A percentile compares a stretch with the other conserved stretches of the same genome.
These are phyloP conservation scores for Pleurozium schreberi DNA, from an alignment of 225 moss, liverwort and hornwort genomes.

Conservation along the genomic window DNA sequence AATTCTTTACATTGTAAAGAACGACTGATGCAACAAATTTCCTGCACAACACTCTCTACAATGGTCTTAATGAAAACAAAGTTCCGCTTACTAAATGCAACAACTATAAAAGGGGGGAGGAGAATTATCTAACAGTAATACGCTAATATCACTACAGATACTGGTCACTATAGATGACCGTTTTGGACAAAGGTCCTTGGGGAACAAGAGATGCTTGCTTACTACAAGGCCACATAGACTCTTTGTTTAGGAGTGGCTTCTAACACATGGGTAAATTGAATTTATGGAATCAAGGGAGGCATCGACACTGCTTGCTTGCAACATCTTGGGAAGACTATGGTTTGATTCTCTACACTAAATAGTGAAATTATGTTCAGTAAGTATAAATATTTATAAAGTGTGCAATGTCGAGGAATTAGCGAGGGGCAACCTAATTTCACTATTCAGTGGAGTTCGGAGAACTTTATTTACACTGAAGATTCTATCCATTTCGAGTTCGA, in stretches of 20 bases:
- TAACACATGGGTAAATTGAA: background rate
- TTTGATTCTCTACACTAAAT: background rate
- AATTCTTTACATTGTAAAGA: too few species aligned
- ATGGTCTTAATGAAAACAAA: too few species aligned
- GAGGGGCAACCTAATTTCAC: too few species aligned
- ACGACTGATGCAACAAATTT: background rate
- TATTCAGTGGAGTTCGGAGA: background rate
- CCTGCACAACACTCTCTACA: background rate
- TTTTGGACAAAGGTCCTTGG: background rate
- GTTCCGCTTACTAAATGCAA: background rate
- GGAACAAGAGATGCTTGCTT: background rate
- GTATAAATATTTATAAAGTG: too few species aligned
- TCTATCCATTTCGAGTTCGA: background rate
- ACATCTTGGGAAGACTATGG: too few species aligned
- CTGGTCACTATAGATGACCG: background rate
- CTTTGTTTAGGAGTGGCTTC: background rate
- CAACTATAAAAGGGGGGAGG: too few species aligned
- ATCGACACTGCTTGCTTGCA: background rate
- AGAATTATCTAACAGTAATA: background rate
- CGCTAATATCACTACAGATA: background rate
- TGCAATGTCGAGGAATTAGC: too few species aligned
- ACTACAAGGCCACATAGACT: background rate
- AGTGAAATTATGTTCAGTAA: too few species aligned
- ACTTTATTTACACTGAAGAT: background rate
- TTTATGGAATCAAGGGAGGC: background rate